Evolutionary conservation across 805 yeast species (phyloP).

Genomic region (Candida michaelii): DNA sequence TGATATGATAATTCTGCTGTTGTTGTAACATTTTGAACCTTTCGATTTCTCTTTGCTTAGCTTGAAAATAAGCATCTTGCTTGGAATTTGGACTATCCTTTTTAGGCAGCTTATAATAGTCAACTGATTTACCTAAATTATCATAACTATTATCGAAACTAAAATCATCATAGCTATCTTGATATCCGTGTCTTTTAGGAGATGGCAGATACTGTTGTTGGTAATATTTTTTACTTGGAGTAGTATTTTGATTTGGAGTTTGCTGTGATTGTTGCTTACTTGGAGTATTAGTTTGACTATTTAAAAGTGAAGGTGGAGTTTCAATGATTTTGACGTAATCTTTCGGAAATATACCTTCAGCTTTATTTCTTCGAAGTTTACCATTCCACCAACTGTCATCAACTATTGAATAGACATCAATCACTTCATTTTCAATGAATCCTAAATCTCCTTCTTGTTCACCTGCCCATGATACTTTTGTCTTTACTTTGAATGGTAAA

Average conservation of each 20-base stretch:
- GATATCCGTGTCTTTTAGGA: conserved; percentile 13
- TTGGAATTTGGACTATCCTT: conserved; percentile 5
- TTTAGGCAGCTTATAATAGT: conserved; percentile 4
- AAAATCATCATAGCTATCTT: conserved; percentile 16
- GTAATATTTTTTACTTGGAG: conserved; percentile 15
- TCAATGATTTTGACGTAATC: conserved; percentile 72
- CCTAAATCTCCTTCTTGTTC: conserved; percentile 88
- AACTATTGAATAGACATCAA: conserved; percentile 75
- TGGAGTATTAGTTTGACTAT: conserved; percentile 14
- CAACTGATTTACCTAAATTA: conserved; percentile 13
- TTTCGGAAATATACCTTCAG: conserved; percentile 83
- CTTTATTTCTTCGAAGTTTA: conserved; percentile 69
- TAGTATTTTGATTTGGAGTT: conserved; percentile 12
- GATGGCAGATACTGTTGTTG: conserved; percentile 8
- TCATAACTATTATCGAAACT: conserved; percentile 28
- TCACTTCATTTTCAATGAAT: conserved; percentile 88
- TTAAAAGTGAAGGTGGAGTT: conserved; percentile 14
- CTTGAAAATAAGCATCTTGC: conserved; percentile 20
- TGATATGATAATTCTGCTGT: conserved; percentile 29
- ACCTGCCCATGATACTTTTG: conserved; percentile 93
- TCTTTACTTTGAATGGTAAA: conserved; percentile 73
- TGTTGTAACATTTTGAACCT: conserved; percentile 29
- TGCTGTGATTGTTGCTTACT: conserved; percentile 15
- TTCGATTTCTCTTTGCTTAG: conserved; percentile 31
- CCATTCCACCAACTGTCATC: conserved; percentile 97